A percentile compares a stretch with the other conserved stretches of the same genome.
Conservation (phyloP, 257 asterid species). For the Gardenia jasminoides region DNA sequence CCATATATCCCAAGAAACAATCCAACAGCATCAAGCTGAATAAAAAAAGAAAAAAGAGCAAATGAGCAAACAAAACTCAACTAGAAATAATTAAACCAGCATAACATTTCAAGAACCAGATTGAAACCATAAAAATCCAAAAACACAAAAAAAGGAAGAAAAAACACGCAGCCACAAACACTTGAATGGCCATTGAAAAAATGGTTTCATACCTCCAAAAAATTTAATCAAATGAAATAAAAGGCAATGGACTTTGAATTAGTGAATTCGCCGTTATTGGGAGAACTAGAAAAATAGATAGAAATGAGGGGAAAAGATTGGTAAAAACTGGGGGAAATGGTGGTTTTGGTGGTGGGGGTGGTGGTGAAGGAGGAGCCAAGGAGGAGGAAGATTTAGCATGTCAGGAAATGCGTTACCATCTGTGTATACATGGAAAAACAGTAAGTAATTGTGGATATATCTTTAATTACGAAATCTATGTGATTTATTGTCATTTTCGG, state of each 20-base stretch:
- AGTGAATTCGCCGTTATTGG: constrained; percentile 7
- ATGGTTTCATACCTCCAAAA: constrained; percentile 8
- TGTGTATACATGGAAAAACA: not conserved
- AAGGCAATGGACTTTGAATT: constrained; percentile 6
- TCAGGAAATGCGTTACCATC: constrained; percentile 1
- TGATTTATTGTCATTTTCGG: no score
- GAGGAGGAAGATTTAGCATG: not conserved
- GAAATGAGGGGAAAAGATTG: not conserved
- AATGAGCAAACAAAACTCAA: not conserved
- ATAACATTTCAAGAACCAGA: not conserved
- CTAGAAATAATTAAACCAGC: not conserved
- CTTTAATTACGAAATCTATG: no score
- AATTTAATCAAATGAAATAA: not conserved
- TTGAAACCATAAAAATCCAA: not conserved
- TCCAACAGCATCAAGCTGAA: not conserved
- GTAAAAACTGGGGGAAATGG: not conserved
- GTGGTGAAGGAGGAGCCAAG: not conserved
- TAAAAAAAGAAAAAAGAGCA: not conserved
- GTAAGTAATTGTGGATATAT: no score
- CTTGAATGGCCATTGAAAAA: not conserved
- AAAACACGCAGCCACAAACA: not conserved
- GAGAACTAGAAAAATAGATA: no score
- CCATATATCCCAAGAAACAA: not conserved
- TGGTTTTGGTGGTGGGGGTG: not conserved
- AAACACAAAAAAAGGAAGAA: not conserved